A percentile compares a stretch with the other conserved stretches of the same genome.
These are phyloP conservation scores for Kuraishia hungarica DNA, from an alignment of 805 yeast species.

Conservation along the genomic window DNA sequence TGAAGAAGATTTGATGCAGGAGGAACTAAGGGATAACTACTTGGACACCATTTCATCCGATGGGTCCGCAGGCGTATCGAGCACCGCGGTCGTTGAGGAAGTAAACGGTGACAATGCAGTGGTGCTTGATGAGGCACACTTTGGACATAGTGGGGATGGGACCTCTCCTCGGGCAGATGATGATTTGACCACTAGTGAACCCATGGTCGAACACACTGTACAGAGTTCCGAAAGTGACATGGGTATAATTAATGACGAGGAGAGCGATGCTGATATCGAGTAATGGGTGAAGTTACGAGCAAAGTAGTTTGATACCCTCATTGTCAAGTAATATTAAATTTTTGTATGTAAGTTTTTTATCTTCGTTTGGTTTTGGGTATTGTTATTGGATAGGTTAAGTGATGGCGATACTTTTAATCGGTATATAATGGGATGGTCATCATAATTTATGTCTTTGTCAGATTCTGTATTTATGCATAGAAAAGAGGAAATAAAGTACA, in stretches of 20 bases:
- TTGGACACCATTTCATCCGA: not conserved
- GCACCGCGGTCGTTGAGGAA: too few species aligned
- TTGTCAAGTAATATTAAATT: not conserved
- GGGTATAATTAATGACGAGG: not conserved
- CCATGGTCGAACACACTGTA: not conserved
- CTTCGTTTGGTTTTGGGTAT: not conserved
- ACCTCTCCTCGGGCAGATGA: not conserved
- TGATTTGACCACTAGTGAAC: not conserved
- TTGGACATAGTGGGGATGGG: not conserved
- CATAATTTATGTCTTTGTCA: not conserved
- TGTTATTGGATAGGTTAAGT: not conserved
- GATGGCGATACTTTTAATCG: not conserved
- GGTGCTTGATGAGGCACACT: not conserved
- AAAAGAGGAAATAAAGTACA: not conserved
- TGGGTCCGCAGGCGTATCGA: not conserved
- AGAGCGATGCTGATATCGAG: not conserved
- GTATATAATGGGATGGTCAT: not conserved
- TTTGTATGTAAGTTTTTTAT: not conserved
- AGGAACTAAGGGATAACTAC: not conserved
- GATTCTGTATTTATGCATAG: not conserved
- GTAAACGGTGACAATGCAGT: not conserved
- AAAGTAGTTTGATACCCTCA: too few species aligned
- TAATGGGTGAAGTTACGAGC: not conserved
- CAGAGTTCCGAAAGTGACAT: not conserved
- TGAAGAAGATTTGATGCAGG: constrained; percentile 3